Evolutionary conservation across 495 filamentous ascomycete genomes (phyloP), one percentile per base, ranked within the genome.

Genomic region (Tuber borchii): DNA sequence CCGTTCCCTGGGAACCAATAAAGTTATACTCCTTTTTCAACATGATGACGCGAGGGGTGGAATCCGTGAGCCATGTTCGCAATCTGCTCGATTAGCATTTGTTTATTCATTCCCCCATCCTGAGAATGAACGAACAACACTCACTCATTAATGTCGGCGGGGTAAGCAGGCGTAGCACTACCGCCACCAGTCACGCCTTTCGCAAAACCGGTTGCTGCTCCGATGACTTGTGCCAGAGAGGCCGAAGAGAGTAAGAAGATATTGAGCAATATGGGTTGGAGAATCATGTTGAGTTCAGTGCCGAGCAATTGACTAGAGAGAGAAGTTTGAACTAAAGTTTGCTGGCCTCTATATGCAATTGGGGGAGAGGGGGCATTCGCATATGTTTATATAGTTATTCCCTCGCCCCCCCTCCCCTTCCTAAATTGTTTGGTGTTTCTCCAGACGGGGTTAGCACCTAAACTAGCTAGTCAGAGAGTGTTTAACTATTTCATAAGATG

Each of bases 181-280:
- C 86, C 86, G 82, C 87, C 87, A 76, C 87, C 87, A 17, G 87
- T 88, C 19, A 84, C 84, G 22, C 85, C 85, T 71, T 82, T 84
- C 46, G 86, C 87, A 77, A 87, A 87, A 44, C 87, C 87, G 19
- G 86, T 83, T 2, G 87, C 81, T 6, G 82, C 82, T 31, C 86
- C 86, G 7, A 79, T 78, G 17, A 87, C 86, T 43, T 75, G 72
- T 26, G 78, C 82, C 56, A 73, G 71, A 39, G 74, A 61, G 2
- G 51, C 31, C 10, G 51, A 61, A 31, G 51, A 61, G n/a, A 61
- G 51, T 16, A 61, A 26, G 51, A 61, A n/a, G n/a, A 61, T 26
- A 10, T 61, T 61, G 51, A 61, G 10, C 22, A 61, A 61, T 26
- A 61, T n/a, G 10, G 10, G n/a, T 61, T 12, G 51, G 51, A 61